Evolutionary conservation across 139 green algal genomes (phyloP).

Genomic region (Nannochloris sp.): DNA sequence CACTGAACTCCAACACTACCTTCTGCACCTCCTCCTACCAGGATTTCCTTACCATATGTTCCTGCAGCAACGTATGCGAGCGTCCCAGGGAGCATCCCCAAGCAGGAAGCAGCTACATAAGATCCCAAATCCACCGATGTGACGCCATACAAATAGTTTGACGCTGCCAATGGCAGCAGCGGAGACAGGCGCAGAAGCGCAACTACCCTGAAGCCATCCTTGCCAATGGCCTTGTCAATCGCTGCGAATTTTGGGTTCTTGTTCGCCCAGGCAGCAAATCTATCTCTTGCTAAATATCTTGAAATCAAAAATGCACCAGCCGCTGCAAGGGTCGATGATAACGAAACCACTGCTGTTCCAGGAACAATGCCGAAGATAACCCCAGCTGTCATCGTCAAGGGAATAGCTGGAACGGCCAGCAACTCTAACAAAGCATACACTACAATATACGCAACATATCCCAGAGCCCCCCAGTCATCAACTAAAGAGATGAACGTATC

Average conservation of each 20-base stretch:
- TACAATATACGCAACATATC: slow-evolving; percentile 56
- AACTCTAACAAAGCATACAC: slow-evolving; percentile 31
- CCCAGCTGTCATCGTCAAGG: slow-evolving; percentile 82
- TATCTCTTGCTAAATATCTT: slow-evolving; percentile 77
- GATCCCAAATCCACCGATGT: slow-evolving; percentile 69
- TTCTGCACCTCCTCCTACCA: background rate
- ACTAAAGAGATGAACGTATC: slow-evolving; percentile 29
- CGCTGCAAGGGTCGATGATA: slow-evolving; percentile 61
- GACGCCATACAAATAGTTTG: slow-evolving; percentile 88
- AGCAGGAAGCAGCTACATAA: slow-evolving; percentile 72
- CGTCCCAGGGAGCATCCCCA: slow-evolving; percentile 93
- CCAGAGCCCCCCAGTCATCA: slow-evolving; percentile 54
- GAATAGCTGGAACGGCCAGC: slow-evolving; percentile 65
- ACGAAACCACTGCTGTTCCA: slow-evolving; percentile 67
- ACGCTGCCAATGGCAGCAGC: slow-evolving; percentile 80
- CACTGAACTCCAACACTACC: background rate
- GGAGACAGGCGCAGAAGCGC: slow-evolving; percentile 81
- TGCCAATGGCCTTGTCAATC: slow-evolving; percentile 82
- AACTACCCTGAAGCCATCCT: slow-evolving; percentile 85
- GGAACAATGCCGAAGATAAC: slow-evolving; percentile 71
- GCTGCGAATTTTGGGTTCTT: slow-evolving; percentile 64
- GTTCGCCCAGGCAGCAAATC: slow-evolving; percentile 31
- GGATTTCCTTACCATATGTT: slow-evolving; percentile 15
- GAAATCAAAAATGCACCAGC: slow-evolving; percentile 87
- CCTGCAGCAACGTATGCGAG: slow-evolving; percentile 74